phyloP scores from a whole-genome alignment of 2,329 filamentous ascomycete species.

The Monosporascus sp. region DNA sequence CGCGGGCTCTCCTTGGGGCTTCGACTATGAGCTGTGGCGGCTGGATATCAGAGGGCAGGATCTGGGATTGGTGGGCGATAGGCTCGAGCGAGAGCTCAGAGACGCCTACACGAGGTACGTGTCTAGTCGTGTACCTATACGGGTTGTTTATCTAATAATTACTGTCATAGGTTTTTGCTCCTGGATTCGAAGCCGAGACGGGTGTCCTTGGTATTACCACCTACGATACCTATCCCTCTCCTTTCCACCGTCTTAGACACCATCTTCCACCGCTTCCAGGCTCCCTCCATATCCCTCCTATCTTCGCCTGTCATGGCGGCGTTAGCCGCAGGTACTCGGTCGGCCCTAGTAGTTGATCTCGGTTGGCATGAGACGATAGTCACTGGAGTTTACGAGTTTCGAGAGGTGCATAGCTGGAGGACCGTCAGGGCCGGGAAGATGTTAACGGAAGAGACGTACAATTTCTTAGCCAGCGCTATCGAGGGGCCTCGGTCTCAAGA shows the following conservation, averaged over 20 bases:
- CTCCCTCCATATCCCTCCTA: constrained; percentile 74
- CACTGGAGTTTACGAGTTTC: constrained; percentile 85
- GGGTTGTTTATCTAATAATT: background rate
- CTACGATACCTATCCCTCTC: constrained; percentile 70
- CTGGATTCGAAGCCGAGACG: constrained; percentile 73
- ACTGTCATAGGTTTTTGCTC: constrained; percentile 47
- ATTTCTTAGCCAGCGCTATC: constrained; percentile 48
- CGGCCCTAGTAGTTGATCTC: constrained; percentile 82
- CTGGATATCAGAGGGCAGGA: constrained; percentile 69
- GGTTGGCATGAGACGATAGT: constrained; percentile 89
- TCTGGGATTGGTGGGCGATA: constrained; percentile 76
- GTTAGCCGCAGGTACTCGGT: constrained; percentile 75
- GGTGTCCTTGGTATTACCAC: constrained; percentile 70
- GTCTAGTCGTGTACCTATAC: constrained; percentile 14
- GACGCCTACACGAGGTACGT: constrained; percentile 77
- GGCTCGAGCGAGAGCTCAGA: constrained; percentile 74
- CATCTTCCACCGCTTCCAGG: constrained; percentile 74
- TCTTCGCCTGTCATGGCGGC: constrained; percentile 69
- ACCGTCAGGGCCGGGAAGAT: constrained; percentile 70
- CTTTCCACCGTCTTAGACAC: constrained; percentile 71
- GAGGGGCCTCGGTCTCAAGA: constrained; percentile 16
- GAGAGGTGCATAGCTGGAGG: constrained; percentile 66
- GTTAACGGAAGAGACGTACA: constrained; percentile 65
- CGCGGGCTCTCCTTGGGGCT: constrained; percentile 52
- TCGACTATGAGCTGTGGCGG: constrained; percentile 70